These are phyloP conservation scores for Colletotrichum euphorbiae DNA, from an alignment of 2,329 filamentous ascomycete genomes.

Conservation along the genomic window DNA sequence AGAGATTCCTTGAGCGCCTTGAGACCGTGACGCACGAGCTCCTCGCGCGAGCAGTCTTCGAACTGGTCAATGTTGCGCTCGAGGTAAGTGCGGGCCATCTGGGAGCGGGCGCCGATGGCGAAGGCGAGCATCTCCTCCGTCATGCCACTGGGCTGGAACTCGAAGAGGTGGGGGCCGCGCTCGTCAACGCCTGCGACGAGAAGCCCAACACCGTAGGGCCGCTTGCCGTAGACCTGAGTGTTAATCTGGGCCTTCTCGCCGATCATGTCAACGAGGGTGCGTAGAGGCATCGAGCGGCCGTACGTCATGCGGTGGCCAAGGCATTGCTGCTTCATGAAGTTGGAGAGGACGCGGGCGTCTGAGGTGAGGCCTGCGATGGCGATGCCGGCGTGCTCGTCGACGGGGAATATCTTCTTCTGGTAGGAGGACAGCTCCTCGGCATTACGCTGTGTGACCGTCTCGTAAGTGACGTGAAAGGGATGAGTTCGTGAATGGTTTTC, in stretches of 20 bases:
- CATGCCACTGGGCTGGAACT: slow-evolving; percentile 96
- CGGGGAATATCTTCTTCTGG: slow-evolving; percentile 98
- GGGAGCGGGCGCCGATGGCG: slow-evolving; percentile 93
- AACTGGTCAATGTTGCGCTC: slow-evolving; percentile 93
- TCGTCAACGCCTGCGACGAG: slow-evolving; percentile 95
- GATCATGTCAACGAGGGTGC: slow-evolving; percentile 90
- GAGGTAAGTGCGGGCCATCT: slow-evolving; percentile 97
- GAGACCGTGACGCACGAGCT: slow-evolving; percentile 91
- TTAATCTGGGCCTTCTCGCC: slow-evolving; percentile 97
- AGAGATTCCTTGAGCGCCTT: slow-evolving; percentile 94
- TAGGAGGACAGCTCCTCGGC: slow-evolving; percentile 99
- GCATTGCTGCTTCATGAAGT: slow-evolving; percentile 99
- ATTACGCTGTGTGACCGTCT: slow-evolving; percentile 75
- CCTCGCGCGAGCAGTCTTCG: slow-evolving; percentile 79
- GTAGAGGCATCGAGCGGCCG: slow-evolving; percentile 90
- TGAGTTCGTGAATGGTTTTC: slow-evolving; percentile 31
- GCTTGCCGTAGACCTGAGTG: slow-evolving; percentile 96
- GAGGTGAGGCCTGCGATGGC: slow-evolving; percentile 97
- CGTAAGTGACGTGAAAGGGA: slow-evolving; percentile 6
- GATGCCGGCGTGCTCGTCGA: slow-evolving; percentile 95
- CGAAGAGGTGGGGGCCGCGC: slow-evolving; percentile 93
- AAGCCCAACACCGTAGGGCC: slow-evolving; percentile 94
- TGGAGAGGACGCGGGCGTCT: slow-evolving; percentile 97
- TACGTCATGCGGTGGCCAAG: slow-evolving; percentile 96
- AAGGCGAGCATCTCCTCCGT: slow-evolving; percentile 98